Base-by-base conservation (phyloP, 202 grass and related monocot genomes). In the Carex sylvatica region DNA sequence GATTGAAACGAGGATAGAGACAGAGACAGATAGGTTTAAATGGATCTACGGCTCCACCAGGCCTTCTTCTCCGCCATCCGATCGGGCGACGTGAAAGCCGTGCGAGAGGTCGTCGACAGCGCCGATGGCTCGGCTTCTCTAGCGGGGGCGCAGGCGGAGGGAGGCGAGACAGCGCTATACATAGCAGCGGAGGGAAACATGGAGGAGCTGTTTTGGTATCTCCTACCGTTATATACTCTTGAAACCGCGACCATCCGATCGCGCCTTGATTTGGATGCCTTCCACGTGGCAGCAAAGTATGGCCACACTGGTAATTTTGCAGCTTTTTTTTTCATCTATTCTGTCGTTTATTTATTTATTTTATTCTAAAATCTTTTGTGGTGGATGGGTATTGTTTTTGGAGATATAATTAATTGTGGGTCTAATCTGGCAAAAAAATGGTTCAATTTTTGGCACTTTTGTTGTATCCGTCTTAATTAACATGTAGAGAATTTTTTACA, bases 261-360 rank as follows among this genome's bases (percentile, higher is more conserved):
- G 5, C 91, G 97, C 81, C 86, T 99, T 83, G 97, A 99, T 78
- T 88, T 99, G 22, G 54, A 99, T 78, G 91, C 97, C 80, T 99
- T 99, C 89, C 97, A 99, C 63, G 88, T 93, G 59, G 97, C 97
- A 40, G 88, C 97, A 38, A 99, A 96, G 89, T 89, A 90, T 40
- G 97, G 97, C 1, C 93, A 92, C 85, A 83, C 88, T 10, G 93
- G 97, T 99, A 84, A 91, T 88, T 52, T 5, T 18, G 2, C 15
- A 26, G 28, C 44, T 82, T 44, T 22, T 80, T 55, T 80, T 75
- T 44, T 20, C 12, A 68, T 53, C 65, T 54, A 22, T 31, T 68
- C 11, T n/a, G 69, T 8, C 1, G 20, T 55, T 75, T 13, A 31
- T 75, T 75, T 13, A 31, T 75, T 54, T 24, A 65, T 35, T 24